Evolutionary conservation across 2,329 filamentous ascomycete genomes (phyloP), one percentile per base, ranked within the genome.

Genomic region (Fonsecaea monophora): DNA sequence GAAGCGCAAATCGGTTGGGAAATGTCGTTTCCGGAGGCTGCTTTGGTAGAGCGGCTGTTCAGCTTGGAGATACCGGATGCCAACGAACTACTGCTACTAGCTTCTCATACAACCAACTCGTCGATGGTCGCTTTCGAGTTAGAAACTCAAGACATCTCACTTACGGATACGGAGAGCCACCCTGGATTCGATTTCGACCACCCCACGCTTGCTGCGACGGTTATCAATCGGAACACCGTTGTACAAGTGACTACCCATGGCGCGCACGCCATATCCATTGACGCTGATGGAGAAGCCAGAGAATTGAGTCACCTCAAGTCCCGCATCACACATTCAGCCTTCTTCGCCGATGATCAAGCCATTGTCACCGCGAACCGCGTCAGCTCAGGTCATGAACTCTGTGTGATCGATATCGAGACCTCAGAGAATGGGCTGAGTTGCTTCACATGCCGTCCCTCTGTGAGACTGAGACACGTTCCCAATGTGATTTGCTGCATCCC

Each of bases 1-100:
- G 87, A 90, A 73, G 91, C 90, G 18, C 87, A 85, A 64, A 86
- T 92, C 70, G 87, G 85, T 10, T 73, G 78, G 56, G 74, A 77
- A 1, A 77, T 80, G 60, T 74, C 77, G 13, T 72, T 80, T 42
- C 79, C 80, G 58, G 78, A 81, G 64, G 69, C 80, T 5, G 74
- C 75, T 12, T 77, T 77, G 48, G 76, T 82, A 3, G 73, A 78
- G 55, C 77, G 78, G 40, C 74, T 84, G 69, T 84, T 82, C 81
- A 75, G 77, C 38, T 74, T 84, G 65, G 72, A 79, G 30, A 76
- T 79, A 63, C 53, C 65, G 65, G 58, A 75, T 70, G 56, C 76
- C 70, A 45, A 74, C 72, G 54, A 78, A 75, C 50, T 82, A 75
- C 69, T 77, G 80, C 40, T 76, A 32, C 70, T 84, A 34, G 75